Evolutionary conservation across 306 rosid genomes (phyloP).

Genomic region (Vigna mungo): DNA sequence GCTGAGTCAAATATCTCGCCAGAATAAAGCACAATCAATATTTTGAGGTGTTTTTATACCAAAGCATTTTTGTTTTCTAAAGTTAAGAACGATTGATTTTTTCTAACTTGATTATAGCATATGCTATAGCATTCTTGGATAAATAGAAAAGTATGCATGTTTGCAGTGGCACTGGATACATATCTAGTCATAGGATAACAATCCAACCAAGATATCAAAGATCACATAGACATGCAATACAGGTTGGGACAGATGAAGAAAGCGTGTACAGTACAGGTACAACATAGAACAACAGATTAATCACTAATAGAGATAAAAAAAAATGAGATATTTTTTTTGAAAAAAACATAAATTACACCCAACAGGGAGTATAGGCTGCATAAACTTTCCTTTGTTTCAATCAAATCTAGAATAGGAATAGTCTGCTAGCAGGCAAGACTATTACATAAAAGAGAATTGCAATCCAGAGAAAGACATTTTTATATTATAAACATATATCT

Average conservation of each 20-base stretch:
- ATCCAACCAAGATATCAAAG: neutral
- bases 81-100: neutral
- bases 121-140: neutral
- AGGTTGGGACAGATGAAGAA: neutral
- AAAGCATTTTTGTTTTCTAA: neutral
- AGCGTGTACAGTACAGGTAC: neutral
- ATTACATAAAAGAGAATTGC: neutral
- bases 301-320: neutral
- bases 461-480: neutral
- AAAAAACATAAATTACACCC: neutral
- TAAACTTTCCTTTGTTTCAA: neutral
- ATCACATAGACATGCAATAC: neutral
- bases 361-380: neutral
- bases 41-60: too few species aligned
- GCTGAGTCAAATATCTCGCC: neutral
- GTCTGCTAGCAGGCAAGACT: slow-evolving; percentile 1
- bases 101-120: neutral
- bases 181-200: slow-evolving; percentile 19
- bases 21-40: neutral
- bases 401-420: neutral
- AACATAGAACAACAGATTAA: neutral
- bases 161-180: neutral
- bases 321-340: neutral
- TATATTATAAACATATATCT: neutral
- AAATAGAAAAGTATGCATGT: neutral